Evolutionary conservation across 768 basidiomycete genomes (phyloP), one percentile per base, ranked within the genome.

Genomic region (Termitomyces sp.): DNA sequence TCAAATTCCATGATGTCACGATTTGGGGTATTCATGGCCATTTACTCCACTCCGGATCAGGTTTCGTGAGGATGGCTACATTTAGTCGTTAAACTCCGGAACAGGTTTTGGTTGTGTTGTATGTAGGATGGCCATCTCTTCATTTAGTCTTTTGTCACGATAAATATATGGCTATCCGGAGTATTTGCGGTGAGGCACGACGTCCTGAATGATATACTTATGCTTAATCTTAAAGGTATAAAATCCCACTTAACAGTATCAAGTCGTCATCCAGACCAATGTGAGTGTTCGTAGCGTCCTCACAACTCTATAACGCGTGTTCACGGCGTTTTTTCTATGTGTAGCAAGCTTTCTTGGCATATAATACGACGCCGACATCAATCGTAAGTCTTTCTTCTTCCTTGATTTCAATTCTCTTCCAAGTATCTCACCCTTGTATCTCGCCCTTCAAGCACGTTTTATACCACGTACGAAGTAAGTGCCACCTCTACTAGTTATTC

Each of bases 291-390:
- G 57, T 40, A 30, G 13, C 28, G 22, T 42, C 50, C 52, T 36
- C 44, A n/a, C 22, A 52, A n/a, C 44, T 54, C 42, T 53, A 44
- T 20, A 52, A 51, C 61, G 58, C 42, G 53, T 33, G 42, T 59
- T 66, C 38, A 72, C 61, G 64, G 59, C 40, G 50, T 53, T 26
- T 64, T 33, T 55, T 61, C 50, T 66, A 57, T 28, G 36, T 10
- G 63, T 89, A 88, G 88, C 69, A 86, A 90, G 83, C 88, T 87
- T 75, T 87, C 87, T 75, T 90, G 77, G 85, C 80, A 82, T 70
- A 71, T 38, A 62, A 66, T 58, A 60, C 65, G 57, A n/a, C 35
- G 53, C 47, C 46, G 57, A 60, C 43, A 59, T 46, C 52, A 54
- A 55, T 38, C 56, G 58, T 58, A 53, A 49, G 10, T 18, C 24